Percentiles rank a stretch among this genome's conserved stretches.
Conservation (phyloP, 2,329 filamentous ascomycete species). For the Colletotrichum phormii region DNA sequence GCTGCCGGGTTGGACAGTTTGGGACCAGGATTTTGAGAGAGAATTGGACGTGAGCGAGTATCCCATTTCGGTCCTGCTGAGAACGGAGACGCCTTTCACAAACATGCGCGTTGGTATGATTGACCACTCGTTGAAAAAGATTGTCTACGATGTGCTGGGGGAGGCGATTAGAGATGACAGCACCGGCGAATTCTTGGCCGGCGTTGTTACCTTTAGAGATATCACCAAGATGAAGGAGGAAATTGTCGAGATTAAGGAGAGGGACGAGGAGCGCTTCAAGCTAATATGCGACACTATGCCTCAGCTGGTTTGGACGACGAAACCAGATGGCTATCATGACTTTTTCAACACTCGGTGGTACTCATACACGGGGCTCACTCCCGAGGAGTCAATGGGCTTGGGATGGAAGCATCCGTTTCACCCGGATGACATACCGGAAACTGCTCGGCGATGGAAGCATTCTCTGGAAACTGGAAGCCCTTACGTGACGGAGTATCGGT, state of each 20-base stretch:
- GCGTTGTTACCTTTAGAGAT: slow-evolving; percentile 78
- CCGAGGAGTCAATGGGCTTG: slow-evolving; percentile 70
- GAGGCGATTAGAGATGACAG: slow-evolving; percentile 75
- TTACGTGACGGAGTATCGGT: slow-evolving; percentile 79
- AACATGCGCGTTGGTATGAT: slow-evolving; percentile 73
- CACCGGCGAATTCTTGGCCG: slow-evolving; percentile 79
- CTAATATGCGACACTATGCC: slow-evolving; percentile 81
- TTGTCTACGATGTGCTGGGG: slow-evolving; percentile 74
- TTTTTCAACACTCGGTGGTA: slow-evolving; percentile 86
- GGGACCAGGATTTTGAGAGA: slow-evolving; percentile 73
- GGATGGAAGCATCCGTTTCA: slow-evolving; percentile 76
- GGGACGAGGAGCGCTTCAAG: slow-evolving; percentile 80
- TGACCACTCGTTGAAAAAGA: slow-evolving; percentile 60
- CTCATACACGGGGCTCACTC: slow-evolving; percentile 77
- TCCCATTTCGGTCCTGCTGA: slow-evolving; percentile 74
- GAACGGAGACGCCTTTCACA: slow-evolving; percentile 69
- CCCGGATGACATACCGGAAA: slow-evolving; percentile 73
- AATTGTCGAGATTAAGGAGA: slow-evolving; percentile 75
- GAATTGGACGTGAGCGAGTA: slow-evolving; percentile 69
- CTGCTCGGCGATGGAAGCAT: slow-evolving; percentile 68
- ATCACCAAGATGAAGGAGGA: slow-evolving; percentile 77
- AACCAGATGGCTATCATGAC: slow-evolving; percentile 73
- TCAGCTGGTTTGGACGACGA: slow-evolving; percentile 80
- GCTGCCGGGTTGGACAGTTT: slow-evolving; percentile 70
- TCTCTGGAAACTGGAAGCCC: slow-evolving; percentile 75